Conservation (phyloP, 2,329 filamentous ascomycete species). For the Amauroascus niger region DNA sequence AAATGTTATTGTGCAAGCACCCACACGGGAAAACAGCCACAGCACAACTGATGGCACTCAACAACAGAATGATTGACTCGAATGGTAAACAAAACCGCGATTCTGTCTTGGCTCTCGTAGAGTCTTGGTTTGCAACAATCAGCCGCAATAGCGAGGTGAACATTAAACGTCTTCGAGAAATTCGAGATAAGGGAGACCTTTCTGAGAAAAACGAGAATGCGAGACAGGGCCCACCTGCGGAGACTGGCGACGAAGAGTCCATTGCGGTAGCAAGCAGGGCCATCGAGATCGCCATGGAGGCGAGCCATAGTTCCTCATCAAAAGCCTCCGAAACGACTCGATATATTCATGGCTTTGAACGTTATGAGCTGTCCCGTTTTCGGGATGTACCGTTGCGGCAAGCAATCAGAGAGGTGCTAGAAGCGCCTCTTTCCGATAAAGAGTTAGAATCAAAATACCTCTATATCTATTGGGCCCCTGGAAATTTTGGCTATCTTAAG, state of each 20-base stretch:
- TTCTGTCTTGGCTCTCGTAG: not conserved
- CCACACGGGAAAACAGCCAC: not conserved
- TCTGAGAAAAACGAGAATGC: not conserved
- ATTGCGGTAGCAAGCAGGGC: not conserved
- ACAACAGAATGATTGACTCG: not conserved
- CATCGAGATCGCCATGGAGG: not conserved
- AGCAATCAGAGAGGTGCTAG: not conserved
- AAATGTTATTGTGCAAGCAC: not conserved
- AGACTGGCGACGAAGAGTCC: not conserved
- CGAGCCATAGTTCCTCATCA: not conserved
- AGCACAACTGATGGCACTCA: not conserved
- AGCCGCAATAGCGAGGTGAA: not conserved
- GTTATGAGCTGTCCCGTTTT: not conserved
- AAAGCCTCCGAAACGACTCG: not conserved
- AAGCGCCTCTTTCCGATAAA: not conserved
- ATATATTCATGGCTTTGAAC: not conserved
- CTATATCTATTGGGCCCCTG: conserved; percentile 5
- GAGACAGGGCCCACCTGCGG: not conserved
- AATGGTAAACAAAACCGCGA: not conserved
- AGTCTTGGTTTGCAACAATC: not conserved
- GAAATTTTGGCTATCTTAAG: conserved; percentile 2
- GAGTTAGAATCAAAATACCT: not conserved
- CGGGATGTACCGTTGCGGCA: not conserved
- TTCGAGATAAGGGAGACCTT: not conserved
- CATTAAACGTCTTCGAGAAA: not conserved